Evolutionary conservation across 2,329 filamentous ascomycete genomes (phyloP).

Genomic region (Diaporthe velutina): DNA sequence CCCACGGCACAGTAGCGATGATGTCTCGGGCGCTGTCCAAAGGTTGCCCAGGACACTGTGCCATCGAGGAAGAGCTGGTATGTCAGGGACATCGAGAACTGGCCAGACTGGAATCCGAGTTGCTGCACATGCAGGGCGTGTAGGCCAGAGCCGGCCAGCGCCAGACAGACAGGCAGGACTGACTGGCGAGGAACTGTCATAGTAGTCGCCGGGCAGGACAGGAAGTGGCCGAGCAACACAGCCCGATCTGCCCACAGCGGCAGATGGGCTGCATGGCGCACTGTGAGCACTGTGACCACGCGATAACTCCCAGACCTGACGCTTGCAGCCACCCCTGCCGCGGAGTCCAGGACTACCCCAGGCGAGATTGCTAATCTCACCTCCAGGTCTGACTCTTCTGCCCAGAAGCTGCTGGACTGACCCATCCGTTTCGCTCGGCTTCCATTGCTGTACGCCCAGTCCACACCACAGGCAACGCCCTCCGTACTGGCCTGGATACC

Average conservation of each 20-base stretch:
- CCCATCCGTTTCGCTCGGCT: slow-evolving; percentile 30
- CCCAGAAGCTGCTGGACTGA: slow-evolving; percentile 28
- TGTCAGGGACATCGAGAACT: neutral
- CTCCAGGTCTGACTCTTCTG: slow-evolving; percentile 29
- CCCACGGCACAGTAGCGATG: slow-evolving; percentile 27
- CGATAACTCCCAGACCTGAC: slow-evolving; percentile 25
- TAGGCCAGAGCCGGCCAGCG: neutral
- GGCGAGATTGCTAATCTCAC: slow-evolving; percentile 41
- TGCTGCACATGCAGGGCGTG: neutral
- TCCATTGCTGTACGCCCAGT: slow-evolving; percentile 30
- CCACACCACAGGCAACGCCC: neutral
- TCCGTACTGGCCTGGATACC: slow-evolving; percentile 4
- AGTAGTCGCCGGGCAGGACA: slow-evolving; percentile 10
- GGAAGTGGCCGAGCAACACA: slow-evolving; percentile 17
- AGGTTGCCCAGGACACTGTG: slow-evolving; percentile 27
- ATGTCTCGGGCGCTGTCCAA: slow-evolving; percentile 11
- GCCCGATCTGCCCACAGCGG: slow-evolving; percentile 5
- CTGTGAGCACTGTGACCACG: slow-evolving; percentile 31
- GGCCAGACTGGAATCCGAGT: slow-evolving; percentile 14
- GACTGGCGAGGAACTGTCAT: neutral
- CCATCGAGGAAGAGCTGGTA: slow-evolving; percentile 19
- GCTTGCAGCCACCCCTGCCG: slow-evolving; percentile 30
- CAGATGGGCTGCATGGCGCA: slow-evolving; percentile 25
- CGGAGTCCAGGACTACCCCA: slow-evolving; percentile 1
- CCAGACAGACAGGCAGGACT: neutral